Percentiles rank a stretch among this genome's conserved stretches.
Conservation (phyloP, 306 rosid genomes). For the Corylus americana region DNA sequence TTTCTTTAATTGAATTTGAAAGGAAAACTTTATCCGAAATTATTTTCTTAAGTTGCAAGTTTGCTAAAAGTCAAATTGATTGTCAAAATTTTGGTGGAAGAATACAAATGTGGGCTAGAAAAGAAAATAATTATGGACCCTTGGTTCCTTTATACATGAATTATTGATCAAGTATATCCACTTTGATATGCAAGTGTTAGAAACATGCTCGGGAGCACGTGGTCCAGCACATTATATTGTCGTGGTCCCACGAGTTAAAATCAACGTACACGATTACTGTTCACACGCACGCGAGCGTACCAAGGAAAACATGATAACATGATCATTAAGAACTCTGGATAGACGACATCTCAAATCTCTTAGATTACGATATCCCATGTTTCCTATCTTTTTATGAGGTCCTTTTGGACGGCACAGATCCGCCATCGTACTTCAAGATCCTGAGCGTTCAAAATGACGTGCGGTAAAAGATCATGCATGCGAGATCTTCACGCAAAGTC, state of each 20-base stretch:
- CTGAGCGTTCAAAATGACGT: slow-evolving; percentile 12
- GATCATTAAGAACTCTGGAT: slow-evolving; percentile 46
- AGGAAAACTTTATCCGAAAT: no score
- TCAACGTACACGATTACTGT: slow-evolving; percentile 39
- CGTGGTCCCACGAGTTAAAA: slow-evolving; percentile 26
- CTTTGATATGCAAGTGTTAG: neutral
- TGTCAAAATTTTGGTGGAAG: no score
- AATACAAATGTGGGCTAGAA: no score
- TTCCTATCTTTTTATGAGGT: neutral
- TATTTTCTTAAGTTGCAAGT: no score
- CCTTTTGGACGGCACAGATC: slow-evolving; percentile 28
- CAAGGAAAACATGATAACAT: slow-evolving; percentile 48
- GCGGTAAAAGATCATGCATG: slow-evolving; percentile 20
- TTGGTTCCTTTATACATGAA: no score
- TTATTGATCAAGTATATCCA: neutral
- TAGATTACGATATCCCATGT: slow-evolving; percentile 22
- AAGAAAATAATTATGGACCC: no score
- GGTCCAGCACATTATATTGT: neutral
- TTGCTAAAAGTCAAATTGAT: no score
- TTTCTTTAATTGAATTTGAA: no score
- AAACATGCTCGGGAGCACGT: slow-evolving; percentile 6
- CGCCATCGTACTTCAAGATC: slow-evolving; percentile 8
- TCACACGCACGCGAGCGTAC: slow-evolving; percentile 70
- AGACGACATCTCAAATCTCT: slow-evolving; percentile 24
- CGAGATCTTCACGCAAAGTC: slow-evolving; percentile 36